These are phyloP conservation scores for Colletotrichum liaoningense DNA, from an alignment of 2,329 filamentous ascomycete species.

Conservation along the genomic window DNA sequence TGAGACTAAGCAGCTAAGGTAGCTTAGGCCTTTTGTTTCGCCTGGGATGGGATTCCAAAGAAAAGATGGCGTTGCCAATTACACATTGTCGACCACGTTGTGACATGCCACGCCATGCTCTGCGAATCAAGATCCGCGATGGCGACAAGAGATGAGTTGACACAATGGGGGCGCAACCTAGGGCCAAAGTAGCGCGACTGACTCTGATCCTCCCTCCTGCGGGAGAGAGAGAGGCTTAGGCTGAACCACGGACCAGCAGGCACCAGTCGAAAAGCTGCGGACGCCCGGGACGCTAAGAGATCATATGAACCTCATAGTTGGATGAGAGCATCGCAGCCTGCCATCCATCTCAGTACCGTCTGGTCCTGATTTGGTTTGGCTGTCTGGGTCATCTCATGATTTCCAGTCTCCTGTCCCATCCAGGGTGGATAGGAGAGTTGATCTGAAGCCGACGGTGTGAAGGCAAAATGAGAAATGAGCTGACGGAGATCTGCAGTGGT, in stretches of 20 bases:
- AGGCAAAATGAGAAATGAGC: background rate
- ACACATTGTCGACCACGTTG: background rate
- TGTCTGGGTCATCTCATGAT: background rate
- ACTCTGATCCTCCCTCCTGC: background rate
- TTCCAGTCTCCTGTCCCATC: background rate
- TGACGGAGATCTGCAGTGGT: conserved; percentile 7
- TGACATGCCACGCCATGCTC: background rate
- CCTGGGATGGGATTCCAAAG: background rate
- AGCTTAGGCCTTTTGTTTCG: conserved; percentile 17
- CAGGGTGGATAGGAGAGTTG: conserved; percentile 5
- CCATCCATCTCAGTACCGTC: background rate
- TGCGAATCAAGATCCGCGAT: background rate
- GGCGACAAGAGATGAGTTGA: background rate
- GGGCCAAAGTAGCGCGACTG: background rate
- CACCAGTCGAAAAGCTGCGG: background rate
- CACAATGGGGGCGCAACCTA: background rate
- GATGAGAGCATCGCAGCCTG: background rate
- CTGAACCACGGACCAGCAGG: background rate
- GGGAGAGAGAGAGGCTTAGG: background rate
- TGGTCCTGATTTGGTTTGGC: background rate
- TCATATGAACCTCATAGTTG: background rate
- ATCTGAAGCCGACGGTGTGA: background rate
- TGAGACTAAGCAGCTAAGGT: background rate
- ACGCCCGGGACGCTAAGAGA: background rate
- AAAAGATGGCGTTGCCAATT: background rate